Conservation (phyloP, 2,329 filamentous ascomycete species). For the Scedosporium boydii region DNA sequence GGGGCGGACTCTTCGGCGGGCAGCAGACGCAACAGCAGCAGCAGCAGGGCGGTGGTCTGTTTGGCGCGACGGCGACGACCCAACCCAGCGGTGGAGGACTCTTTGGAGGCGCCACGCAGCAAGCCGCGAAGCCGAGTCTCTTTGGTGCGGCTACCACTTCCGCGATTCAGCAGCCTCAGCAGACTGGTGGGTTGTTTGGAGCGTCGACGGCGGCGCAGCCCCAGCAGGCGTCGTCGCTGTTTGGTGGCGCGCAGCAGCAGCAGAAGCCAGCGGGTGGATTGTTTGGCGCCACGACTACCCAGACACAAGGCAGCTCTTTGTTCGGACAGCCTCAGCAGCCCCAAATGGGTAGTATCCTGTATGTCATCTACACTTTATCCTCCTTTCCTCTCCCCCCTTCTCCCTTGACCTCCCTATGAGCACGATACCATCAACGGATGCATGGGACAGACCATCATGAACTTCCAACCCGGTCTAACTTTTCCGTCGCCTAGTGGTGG, state of each 20-base stretch:
- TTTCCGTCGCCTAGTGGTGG: background rate
- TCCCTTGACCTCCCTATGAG: background rate
- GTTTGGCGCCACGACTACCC: background rate
- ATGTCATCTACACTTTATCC: conserved; percentile 9
- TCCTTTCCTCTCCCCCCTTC: background rate
- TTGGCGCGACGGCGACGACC: conserved; percentile 13
- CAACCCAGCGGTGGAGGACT: conserved; percentile 10
- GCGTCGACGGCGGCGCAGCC: conserved; percentile 1
- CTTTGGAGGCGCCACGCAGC: conserved; percentile 4
- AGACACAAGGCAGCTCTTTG: conserved; percentile 1
- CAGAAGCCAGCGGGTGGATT: background rate
- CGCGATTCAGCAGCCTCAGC: background rate
- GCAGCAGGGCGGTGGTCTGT: conserved; percentile 17
- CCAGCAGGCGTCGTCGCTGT: conserved; percentile 5
- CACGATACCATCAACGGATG: background rate
- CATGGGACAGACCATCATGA: background rate
- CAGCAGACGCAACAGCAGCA: conserved; percentile 15
- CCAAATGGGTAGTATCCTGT: conserved; percentile 19
- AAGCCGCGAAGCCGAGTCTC: conserved; percentile 2
- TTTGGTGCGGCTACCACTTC: background rate
- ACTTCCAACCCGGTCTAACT: background rate
- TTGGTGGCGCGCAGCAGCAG: conserved; percentile 4
- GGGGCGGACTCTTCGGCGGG: conserved; percentile 22
- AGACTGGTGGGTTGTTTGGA: conserved; percentile 9
- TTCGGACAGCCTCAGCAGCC: conserved; percentile 6